A percentile compares a stretch with the other conserved stretches of the same genome.
Conservation (phyloP, 2,329 filamentous ascomycete species). For the Sclerotinia subarctica region DNA sequence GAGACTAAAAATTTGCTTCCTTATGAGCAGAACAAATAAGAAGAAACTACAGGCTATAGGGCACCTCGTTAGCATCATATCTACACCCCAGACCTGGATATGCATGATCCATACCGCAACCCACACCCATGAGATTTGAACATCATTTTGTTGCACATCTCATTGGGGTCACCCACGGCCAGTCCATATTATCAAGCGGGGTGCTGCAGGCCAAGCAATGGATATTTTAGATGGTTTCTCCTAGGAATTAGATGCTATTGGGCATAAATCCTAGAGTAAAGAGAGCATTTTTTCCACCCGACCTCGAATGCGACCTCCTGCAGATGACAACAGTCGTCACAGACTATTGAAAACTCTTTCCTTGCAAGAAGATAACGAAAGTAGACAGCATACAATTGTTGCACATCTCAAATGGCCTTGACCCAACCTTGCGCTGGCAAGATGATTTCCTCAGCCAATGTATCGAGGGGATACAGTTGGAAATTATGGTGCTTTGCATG, state of each 20-base stretch:
- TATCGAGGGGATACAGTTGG: not conserved
- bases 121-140: not conserved
- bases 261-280: not conserved
- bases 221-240: not conserved
- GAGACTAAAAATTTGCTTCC: not conserved
- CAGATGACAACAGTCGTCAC: not conserved
- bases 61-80: not conserved
- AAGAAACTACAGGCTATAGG: too few species aligned
- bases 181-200: not conserved
- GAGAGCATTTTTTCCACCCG: not conserved
- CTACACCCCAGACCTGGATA: not conserved
- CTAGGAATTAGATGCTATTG: not conserved
- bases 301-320: not conserved
- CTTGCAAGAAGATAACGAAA: not conserved
- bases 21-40: not conserved
- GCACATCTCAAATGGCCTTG: constrained; percentile 7
- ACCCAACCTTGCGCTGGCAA: not conserved
- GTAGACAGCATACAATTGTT: not conserved
- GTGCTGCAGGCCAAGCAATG: not conserved
- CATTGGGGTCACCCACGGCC: not conserved
- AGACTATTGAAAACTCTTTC: not conserved
- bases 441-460: not conserved
- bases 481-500: not conserved
- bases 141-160: constrained; percentile 3
- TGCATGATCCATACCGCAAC: not conserved